phyloP scores from a whole-genome alignment of 1,284 basidiomycete species.

The Puccinia brachypodii region DNA sequence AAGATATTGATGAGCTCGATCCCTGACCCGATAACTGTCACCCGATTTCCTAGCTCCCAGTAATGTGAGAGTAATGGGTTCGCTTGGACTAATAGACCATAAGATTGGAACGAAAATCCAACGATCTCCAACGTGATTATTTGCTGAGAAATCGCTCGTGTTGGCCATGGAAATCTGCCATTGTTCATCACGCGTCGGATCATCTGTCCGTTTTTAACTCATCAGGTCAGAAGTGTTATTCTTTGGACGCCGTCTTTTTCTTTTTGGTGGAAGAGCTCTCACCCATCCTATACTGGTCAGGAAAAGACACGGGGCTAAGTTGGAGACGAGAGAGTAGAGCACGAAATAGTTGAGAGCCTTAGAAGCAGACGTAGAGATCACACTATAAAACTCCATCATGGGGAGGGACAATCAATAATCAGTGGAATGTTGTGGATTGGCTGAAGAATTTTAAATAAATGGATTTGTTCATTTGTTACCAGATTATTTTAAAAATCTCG shows the following conservation, averaged over 20 bases:
- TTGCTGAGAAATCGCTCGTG: neutral
- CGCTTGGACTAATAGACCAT: slow-evolving; percentile 6
- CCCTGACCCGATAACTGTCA: neutral
- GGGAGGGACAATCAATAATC: neutral
- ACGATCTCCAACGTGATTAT: neutral
- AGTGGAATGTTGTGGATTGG: too few relatives aligned
- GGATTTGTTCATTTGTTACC: neutral
- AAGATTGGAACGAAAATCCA: neutral
- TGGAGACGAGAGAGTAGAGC: neutral
- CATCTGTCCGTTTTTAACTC: too few relatives aligned
- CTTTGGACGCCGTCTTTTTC: too few relatives aligned
- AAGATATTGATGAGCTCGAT: neutral
- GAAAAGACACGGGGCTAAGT: slow-evolving; percentile 15
- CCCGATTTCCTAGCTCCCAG: neutral
- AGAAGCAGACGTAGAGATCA: neutral
- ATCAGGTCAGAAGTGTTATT: too few relatives aligned
- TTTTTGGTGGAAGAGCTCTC: neutral
- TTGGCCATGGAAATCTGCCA: neutral
- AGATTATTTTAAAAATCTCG: slow-evolving; percentile 18
- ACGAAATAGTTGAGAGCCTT: slow-evolving; percentile 7
- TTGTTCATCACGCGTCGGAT: neutral
- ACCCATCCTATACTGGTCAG: slow-evolving; percentile 10
- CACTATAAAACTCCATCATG: neutral
- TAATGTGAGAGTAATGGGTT: neutral
- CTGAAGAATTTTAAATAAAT: neutral